Evolutionary conservation across 2,329 filamentous ascomycete genomes (phyloP).

Genomic region (Stemphylium vesicarium): DNA sequence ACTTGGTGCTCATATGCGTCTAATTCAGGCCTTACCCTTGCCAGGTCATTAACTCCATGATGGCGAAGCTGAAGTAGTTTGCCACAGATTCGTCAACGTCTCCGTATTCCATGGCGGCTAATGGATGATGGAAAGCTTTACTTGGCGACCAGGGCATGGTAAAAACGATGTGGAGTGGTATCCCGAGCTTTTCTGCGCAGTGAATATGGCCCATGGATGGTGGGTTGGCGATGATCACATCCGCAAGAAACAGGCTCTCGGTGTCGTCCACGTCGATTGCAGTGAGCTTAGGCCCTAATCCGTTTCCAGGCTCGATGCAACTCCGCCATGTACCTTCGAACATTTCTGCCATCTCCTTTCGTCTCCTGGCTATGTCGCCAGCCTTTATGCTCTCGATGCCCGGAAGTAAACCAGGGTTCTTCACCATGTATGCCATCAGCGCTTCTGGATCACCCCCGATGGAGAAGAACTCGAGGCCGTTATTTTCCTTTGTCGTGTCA

Average conservation of each 20-base stretch:
- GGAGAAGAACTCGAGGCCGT: constrained; percentile 46
- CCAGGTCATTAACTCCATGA: constrained; percentile 60
- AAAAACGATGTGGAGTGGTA: constrained; percentile 83
- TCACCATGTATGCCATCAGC: constrained; percentile 61
- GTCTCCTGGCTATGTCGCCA: constrained; percentile 45
- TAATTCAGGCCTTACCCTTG: constrained; percentile 44
- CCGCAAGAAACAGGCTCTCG: constrained; percentile 73
- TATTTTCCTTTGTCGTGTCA: constrained; percentile 16
- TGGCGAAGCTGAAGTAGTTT: constrained; percentile 56
- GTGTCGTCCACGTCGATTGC: constrained; percentile 20
- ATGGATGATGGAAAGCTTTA: constrained; percentile 56
- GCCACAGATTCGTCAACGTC: constrained; percentile 43
- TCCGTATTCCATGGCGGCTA: constrained; percentile 55
- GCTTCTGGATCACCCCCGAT: constrained; percentile 47
- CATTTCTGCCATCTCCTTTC: constrained; percentile 36
- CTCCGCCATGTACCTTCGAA: constrained; percentile 45
- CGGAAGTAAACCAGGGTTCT: constrained; percentile 53
- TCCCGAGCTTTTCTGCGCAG: constrained; percentile 73
- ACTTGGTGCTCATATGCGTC: background rate
- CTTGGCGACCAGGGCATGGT: constrained; percentile 66
- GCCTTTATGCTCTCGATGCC: constrained; percentile 32
- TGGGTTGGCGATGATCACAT: constrained; percentile 48
- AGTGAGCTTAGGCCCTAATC: constrained; percentile 17
- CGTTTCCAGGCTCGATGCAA: constrained; percentile 50
- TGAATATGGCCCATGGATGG: constrained; percentile 58